A percentile compares a stretch with the other conserved stretches of the same genome.
These are phyloP conservation scores for Xylariaceae sp. DNA, from an alignment of 2,329 filamentous ascomycete species.

Conservation along the genomic window DNA sequence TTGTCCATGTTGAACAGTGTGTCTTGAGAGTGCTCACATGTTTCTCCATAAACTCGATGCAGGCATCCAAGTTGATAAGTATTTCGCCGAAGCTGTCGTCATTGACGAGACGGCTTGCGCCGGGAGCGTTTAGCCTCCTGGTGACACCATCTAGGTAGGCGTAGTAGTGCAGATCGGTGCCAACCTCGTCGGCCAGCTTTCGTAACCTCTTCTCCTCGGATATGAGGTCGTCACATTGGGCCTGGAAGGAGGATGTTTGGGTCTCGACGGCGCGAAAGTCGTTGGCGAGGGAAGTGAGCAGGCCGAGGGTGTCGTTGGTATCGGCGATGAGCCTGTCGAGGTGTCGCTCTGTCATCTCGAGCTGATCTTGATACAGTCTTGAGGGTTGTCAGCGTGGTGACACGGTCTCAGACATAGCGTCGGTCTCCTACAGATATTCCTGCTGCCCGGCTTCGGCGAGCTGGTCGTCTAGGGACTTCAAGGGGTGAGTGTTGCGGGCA, in stretches of 20 bases:
- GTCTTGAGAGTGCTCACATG: constrained; percentile 58
- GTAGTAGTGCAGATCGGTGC: constrained; percentile 91
- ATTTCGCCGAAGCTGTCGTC: constrained; percentile 85
- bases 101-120: constrained; percentile 81
- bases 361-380: constrained; percentile 76
- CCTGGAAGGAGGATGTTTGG: constrained; percentile 90
- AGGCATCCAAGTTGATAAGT: constrained; percentile 81
- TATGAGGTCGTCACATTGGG: constrained; percentile 85
- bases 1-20: too few species aligned
- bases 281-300: constrained; percentile 75
- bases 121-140: constrained; percentile 84
- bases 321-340: constrained; percentile 75
- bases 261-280: constrained; percentile 85
- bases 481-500: constrained; percentile 21
- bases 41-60: constrained; percentile 85
- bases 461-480: constrained; percentile 63
- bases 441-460: constrained; percentile 80
- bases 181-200: constrained; percentile 77
- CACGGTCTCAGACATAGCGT: neutral
- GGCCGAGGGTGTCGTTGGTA: constrained; percentile 70
- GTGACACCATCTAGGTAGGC: constrained; percentile 90
- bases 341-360: constrained; percentile 77
- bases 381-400: constrained; percentile 27
- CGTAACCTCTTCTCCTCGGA: constrained; percentile 77
- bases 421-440: constrained; percentile 67